These are phyloP conservation scores for Nakazawaea ishiwadae DNA, from an alignment of 805 yeast species.

Conservation along the genomic window DNA sequence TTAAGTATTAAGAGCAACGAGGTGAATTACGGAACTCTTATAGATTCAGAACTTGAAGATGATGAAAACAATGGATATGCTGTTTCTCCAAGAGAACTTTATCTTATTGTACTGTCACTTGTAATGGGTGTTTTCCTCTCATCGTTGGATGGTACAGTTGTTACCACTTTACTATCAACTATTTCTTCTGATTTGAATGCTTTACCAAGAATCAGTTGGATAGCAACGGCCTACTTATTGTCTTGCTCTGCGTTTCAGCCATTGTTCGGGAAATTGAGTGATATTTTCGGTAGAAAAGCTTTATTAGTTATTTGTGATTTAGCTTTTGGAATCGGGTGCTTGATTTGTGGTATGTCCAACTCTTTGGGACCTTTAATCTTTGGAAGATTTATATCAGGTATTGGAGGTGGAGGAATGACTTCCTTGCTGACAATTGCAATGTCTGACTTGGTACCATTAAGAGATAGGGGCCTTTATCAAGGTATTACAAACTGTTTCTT, in stretches of 20 bases:
- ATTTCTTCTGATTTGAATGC: constrained; percentile 69
- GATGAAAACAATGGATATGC: constrained; percentile 7
- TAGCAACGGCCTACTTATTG: constrained; percentile 64
- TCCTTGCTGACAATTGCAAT: constrained; percentile 72
- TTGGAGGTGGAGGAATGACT: constrained; percentile 89
- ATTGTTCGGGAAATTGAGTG: constrained; percentile 64
- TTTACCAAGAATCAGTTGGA: constrained; percentile 62
- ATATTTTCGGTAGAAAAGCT: constrained; percentile 64
- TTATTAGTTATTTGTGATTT: constrained; percentile 46
- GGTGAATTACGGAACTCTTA: constrained; percentile 4
- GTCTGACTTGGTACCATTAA: constrained; percentile 75
- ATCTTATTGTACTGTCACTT: constrained; percentile 7
- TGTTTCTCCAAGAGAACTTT: constrained; percentile 7
- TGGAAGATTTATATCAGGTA: constrained; percentile 72
- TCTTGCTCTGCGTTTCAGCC: constrained; percentile 75
- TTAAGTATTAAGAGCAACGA: background rate
- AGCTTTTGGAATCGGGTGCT: constrained; percentile 53
- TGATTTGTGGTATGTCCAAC: constrained; percentile 49
- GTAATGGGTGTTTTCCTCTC: constrained; percentile 42
- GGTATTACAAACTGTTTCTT: constrained; percentile 78
- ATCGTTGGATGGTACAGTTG: constrained; percentile 64
- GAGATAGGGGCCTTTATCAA: constrained; percentile 80
- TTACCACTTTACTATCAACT: constrained; percentile 58
- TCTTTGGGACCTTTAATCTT: constrained; percentile 42
- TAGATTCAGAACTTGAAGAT: constrained; percentile 3